Evolutionary conservation across 1,139 yeast genomes (phyloP), one percentile per base, ranked within the genome.

Genomic region (Pichia sp.): DNA sequence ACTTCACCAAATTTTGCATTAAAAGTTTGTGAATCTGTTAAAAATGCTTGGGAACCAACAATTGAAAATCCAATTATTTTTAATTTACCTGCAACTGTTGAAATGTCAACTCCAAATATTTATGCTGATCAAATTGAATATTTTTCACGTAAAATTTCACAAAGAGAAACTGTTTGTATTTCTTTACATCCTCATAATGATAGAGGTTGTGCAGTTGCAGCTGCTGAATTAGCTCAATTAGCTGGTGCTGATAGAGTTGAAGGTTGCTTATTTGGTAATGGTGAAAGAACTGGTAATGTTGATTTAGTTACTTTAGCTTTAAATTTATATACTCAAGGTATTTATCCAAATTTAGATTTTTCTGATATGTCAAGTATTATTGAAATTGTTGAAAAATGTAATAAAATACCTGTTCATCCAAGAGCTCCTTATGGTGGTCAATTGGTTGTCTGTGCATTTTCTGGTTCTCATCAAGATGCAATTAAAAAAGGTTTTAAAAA

Each of bases 231-330:
- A 53, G 97, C 95, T 54, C 75, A 86, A 53, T 69, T 92, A 70
- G 98, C 97, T 8, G 97, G 98, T 58, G 97, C 95, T 43, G 96
- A 92, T 69, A 83, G 98, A 71, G 94, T 92, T 38, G 98, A 92
- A 70, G 97, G 98, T 47, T 92, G 97, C 73, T 73, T 92, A 50
- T 92, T 92, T 61, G 97, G 97, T 59, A 92, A 90, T 66, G 97
- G 98, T 66, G 98, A 92, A 76, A 83, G 98, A 71, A 92, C 98
- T 32, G 98, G 98, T 66, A 92, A 92, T 66, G 98, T 92, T 55
- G 98, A 92, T 69, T 74, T 92, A 53, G 95, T 90, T 48, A 90
- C 97, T n/a, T 79, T 92, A 53, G 97, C 96, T 5, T 75, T 92
- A 60, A 92, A 92, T 71, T 73, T 92, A 75, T 90, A 89, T 72